Base-by-base conservation (phyloP, 306 rosid genomes). In the Casuarina cunninghamiana region DNA sequence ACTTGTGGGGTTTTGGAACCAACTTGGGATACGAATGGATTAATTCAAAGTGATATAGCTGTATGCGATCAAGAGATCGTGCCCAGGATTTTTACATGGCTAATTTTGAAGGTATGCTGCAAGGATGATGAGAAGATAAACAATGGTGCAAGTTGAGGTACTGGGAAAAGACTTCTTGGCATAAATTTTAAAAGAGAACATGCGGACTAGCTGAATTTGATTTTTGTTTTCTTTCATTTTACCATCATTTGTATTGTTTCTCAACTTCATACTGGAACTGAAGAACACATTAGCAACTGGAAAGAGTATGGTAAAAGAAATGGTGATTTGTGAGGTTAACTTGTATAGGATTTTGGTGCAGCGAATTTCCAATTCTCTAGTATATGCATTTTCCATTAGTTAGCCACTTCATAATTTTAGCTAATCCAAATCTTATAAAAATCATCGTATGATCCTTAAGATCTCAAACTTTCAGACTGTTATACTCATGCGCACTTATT, bases 381-480 rank as follows among this genome's bases (percentile, higher is more conserved):
- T 17, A 66, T 41, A 32, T 43, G 41, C 45, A 11, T 41, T 67
- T 70, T 73, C 41, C 32, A 42, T 66, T 66, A 7, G 50, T 41
- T 21, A 38, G 72, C 55, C 60, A 60, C 73, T 58, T 61, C 5
- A 26, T 53, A 42, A 60, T 76, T 63, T n/a, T 57, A 76, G 10
- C 21, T 53, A 21, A 35, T 67, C 71, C 46, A 53, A n/a, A 32
- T 19, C 44, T 53, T 66, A 37, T 21, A 42, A 26, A 53, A 4
- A 42, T 32, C 54, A 0, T 51, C 44, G 0, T 50, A 41, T 66
- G 4, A 17, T 16, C 13, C 3, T 66, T 41, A 61, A 61, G 42
- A 32, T 26, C 2, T 61, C 43, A 61, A 10, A 11, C 15, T 32
- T 35, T 66, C n/a, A 7, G 13, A 39, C 9, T 66, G 32, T 41